These are phyloP conservation scores for Aspergillus thermomutatus DNA, from an alignment of 2,329 filamentous ascomycete species.

Conservation along the genomic window DNA sequence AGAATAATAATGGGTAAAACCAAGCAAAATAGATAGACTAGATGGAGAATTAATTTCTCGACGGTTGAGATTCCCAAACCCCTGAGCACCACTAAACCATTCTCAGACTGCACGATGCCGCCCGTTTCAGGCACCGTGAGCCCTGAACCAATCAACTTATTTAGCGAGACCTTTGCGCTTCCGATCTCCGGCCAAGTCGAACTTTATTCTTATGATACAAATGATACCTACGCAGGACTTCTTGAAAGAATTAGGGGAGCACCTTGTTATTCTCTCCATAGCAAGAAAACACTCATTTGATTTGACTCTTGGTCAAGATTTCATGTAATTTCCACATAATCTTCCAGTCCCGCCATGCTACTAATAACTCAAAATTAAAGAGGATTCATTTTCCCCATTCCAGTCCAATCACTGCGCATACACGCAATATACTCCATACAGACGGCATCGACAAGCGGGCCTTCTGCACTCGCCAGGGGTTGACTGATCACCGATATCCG, in stretches of 20 bases:
- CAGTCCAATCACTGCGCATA: background rate
- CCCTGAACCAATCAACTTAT: background rate
- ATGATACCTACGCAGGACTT: too few species aligned
- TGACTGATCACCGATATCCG: conserved; percentile 5
- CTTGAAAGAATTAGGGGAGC: too few species aligned
- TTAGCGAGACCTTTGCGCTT: background rate
- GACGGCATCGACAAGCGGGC: background rate
- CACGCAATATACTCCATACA: background rate
- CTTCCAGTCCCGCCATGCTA: background rate
- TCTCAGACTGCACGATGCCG: background rate
- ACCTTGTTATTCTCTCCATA: too few species aligned
- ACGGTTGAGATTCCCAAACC: background rate
- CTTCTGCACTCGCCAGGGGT: background rate
- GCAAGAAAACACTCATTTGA: too few species aligned
- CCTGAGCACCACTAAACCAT: conserved; percentile 5
- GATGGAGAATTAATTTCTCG: background rate
- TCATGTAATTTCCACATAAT: background rate
- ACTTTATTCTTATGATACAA: background rate
- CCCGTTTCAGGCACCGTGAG: conserved; percentile 11
- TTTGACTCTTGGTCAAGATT: background rate
- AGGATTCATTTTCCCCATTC: background rate
- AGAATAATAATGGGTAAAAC: background rate
- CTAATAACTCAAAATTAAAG: background rate
- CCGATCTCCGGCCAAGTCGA: background rate
- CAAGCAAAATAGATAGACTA: background rate